Evolutionary conservation across 116 monocot genomes (phyloP), one percentile per base, ranked within the genome.

Genomic region (Trichopus zeylanicus): DNA sequence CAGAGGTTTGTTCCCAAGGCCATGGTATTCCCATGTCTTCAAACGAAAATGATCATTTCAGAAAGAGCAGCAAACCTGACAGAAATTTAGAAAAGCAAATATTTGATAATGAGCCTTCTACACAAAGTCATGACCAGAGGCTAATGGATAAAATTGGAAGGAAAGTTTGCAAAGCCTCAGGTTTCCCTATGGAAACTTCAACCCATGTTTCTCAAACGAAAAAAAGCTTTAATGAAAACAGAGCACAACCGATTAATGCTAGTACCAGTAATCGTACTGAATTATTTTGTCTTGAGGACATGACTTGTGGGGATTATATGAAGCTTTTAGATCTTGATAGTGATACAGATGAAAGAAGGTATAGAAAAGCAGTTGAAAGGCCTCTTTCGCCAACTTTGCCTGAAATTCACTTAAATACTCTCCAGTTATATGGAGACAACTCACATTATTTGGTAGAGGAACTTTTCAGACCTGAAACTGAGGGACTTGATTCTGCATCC

Each of bases 351-450:
- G 91, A 98, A 71, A 68, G 67, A 52, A 85, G 70, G 46, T 88
- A 75, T 59, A 82, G 66, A 42, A 59, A 23, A 29, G 98, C 85
- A 65, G 59, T 75, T 15, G 75, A 81, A 65, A 71, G 26, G 61
- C 81, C 84, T 62, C 76, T 98, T 61, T 98, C 98, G 52, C 98
- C 98, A 5, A 79, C 70, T 73, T 75, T 91, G 42, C 91, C 88
- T 48, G 56, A 61, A 49, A 69, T 98, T 59, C 58, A 48, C 53
- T 61, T 63, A 31, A 59, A 67, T 48, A 56, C 16, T 6, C 33
- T 47, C 66, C 46, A 67, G 46, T 16, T 52, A 26, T 46, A 18
- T 54, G 63, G 31, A 58, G 54, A 68, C 37, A 37, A 56, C 13
- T 29, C 51, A 47, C 39, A 61, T 48, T 42, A 33, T 76, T 53